Evolutionary conservation across 768 basidiomycete genomes (phyloP), one percentile per base, ranked within the genome.

Genomic region (Xerocomellus chrysenteron): DNA sequence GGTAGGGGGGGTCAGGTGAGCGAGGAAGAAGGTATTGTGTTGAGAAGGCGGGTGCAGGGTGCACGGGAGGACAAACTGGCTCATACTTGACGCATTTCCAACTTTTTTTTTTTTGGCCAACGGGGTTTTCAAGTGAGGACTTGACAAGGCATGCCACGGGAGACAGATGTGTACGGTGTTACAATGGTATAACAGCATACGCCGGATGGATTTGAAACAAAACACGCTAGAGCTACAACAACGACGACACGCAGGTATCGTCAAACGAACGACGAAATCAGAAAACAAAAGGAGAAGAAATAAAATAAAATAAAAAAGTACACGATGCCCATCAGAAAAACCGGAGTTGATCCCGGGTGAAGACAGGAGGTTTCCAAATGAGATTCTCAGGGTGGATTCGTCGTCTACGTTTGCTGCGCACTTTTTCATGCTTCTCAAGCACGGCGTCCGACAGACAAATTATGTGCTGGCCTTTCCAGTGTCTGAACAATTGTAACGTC

Each of bases 301-400:
- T 32, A 35, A 51, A 49, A 28, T 10, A 21, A 35, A 41, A 50
- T 47, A 36, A 57, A 50, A 24, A 43, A 10, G 19, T 24, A 37
- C 24, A 28, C 24, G 13, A 21, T 10, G 44, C 48, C 32, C 46
- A 46, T 72, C 60, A 72, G 52, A 66, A 72, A 65, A 94, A 94
- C 56, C 92, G 84, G 57, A 94, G 77, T 74, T 94, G 92, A 64
- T 93, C 92, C 58, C 92, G 82, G 48, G 90, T 91, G 74, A 96
- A 94, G 44, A 90, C 87, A 16, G 92, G 97, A 53, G 97, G 96
- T 72, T 95, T 97, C 97, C 97, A 99, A 62, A 84, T 82, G 55
- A 99, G 75, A 66, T 79, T 78, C 56, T 89, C 85, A 33, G 96
- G 78, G 61, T 91, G 81, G 61, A 99, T 95, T 53, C 87, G 77